phyloP scores from a whole-genome alignment of 1,284 basidiomycete genomes.

The Veloboletus limbatus region DNA sequence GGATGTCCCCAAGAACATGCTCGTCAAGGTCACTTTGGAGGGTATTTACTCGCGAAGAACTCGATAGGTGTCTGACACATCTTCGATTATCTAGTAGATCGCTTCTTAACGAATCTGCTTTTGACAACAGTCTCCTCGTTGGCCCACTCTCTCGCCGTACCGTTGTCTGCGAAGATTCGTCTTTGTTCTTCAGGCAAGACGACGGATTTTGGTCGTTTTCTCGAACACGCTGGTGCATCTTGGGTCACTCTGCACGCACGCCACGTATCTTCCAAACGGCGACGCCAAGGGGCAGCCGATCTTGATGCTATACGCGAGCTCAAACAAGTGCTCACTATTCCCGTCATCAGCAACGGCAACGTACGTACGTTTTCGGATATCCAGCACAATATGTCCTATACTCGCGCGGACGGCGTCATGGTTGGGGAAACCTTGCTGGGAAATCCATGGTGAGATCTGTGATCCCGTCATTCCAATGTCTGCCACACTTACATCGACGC shows the following conservation, averaged over 20 bases:
- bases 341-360: slow-evolving; percentile 75
- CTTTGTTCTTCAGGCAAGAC: slow-evolving; percentile 51
- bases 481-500: background rate
- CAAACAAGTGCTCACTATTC: slow-evolving; percentile 48
- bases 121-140: slow-evolving; percentile 49
- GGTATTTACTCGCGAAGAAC: slow-evolving; percentile 65
- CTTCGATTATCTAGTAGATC: background rate
- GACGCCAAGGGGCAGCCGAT: slow-evolving; percentile 68
- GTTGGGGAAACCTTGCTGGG: slow-evolving; percentile 69
- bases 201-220: slow-evolving; percentile 48
- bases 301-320: slow-evolving; percentile 55
- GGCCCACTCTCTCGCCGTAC: slow-evolving; percentile 54
- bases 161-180: slow-evolving; percentile 64
- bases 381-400: slow-evolving; percentile 47
- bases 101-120: background rate
- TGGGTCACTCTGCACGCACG: slow-evolving; percentile 73
- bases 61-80: slow-evolving; percentile 46
- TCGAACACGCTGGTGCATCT: slow-evolving; percentile 60
- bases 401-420: slow-evolving; percentile 74
- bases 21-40: slow-evolving; percentile 65
- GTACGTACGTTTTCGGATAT: slow-evolving; percentile 61
- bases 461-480: background rate
- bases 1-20: slow-evolving; percentile 75
- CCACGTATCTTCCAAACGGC: slow-evolving; percentile 60
- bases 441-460: slow-evolving; percentile 55